These are phyloP conservation scores for Grigorovia humatica DNA, from an alignment of 805 yeast genomes.

Conservation along the genomic window DNA sequence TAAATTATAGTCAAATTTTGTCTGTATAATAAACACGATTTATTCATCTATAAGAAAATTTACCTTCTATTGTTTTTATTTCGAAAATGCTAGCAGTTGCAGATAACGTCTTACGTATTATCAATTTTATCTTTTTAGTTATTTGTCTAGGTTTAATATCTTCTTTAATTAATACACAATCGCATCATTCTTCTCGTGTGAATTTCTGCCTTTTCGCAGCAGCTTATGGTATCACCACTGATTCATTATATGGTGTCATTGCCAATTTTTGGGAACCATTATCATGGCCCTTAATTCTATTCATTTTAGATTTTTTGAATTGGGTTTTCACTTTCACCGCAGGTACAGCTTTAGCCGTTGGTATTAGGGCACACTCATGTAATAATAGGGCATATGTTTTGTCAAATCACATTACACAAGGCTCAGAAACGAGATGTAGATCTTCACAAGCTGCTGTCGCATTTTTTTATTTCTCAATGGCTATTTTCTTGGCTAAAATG, in stretches of 20 bases:
- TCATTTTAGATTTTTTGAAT: slow-evolving; percentile 74
- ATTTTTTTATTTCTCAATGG: slow-evolving; percentile 75
- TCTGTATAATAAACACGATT: too few relatives aligned
- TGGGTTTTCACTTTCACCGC: slow-evolving; percentile 86
- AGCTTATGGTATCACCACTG: slow-evolving; percentile 72
- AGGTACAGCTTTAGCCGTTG: slow-evolving; percentile 89
- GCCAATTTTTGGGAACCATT: slow-evolving; percentile 63
- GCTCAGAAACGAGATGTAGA: slow-evolving; percentile 78
- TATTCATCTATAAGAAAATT: too few relatives aligned
- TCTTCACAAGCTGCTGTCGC: slow-evolving; percentile 81
- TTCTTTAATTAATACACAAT: slow-evolving; percentile 63
- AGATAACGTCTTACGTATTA: slow-evolving; percentile 61
- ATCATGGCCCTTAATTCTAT: slow-evolving; percentile 78
- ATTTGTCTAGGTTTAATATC: slow-evolving; percentile 81
- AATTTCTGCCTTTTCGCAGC: slow-evolving; percentile 82
- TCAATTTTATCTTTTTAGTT: slow-evolving; percentile 66
- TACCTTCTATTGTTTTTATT: too few relatives aligned
- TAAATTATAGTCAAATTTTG: too few relatives aligned
- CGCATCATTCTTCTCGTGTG: slow-evolving; percentile 55
- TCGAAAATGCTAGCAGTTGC: slow-evolving; percentile 50
- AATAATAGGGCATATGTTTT: slow-evolving; percentile 52
- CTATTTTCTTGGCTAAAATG: slow-evolving; percentile 57
- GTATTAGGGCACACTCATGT: slow-evolving; percentile 79
- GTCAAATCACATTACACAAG: slow-evolving; percentile 61
- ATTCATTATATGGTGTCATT: slow-evolving; percentile 62